Evolutionary conservation across 2,329 filamentous ascomycete species (phyloP).

Genomic region (Rutstroemia sp.): DNA sequence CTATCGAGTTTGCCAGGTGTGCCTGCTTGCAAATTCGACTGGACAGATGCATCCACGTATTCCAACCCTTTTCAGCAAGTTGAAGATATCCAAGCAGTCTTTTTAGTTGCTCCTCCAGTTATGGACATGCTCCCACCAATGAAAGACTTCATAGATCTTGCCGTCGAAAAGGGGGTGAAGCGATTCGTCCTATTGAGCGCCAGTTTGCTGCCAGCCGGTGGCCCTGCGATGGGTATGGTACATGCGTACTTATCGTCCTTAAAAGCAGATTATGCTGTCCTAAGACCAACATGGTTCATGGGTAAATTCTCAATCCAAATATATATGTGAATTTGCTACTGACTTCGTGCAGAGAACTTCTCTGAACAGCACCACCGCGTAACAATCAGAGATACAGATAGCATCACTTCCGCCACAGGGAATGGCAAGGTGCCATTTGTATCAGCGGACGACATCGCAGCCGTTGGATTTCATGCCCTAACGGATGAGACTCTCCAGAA

Average conservation of each 20-base stretch:
- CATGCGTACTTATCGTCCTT: conserved; percentile 34
- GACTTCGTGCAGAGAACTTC: conserved; percentile 16
- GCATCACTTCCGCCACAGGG: conserved; percentile 37
- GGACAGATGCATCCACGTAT: background rate
- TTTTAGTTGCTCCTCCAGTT: background rate
- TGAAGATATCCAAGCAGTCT: background rate
- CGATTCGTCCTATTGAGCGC: background rate
- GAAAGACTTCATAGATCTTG: background rate
- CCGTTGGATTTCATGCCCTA: conserved; percentile 34
- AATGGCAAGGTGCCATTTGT: conserved; percentile 40
- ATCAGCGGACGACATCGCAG: conserved; percentile 39
- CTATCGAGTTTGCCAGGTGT: background rate
- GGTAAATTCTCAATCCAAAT: conserved; percentile 23
- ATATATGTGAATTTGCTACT: background rate
- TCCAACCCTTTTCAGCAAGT: background rate
- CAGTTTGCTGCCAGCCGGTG: background rate
- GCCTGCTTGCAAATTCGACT: background rate
- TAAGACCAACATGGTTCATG: conserved; percentile 42
- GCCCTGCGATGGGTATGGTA: conserved; percentile 15
- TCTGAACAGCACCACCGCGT: conserved; percentile 2
- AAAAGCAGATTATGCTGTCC: conserved; percentile 34
- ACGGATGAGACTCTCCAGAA: conserved; percentile 33
- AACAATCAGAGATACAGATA: conserved; percentile 34
- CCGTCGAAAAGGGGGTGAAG: background rate
- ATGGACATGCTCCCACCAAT: background rate